Evolutionary conservation across 2,329 filamentous ascomycete species (phyloP), one percentile per base, ranked within the genome.

Genomic region (Orbilia ellipsospora): DNA sequence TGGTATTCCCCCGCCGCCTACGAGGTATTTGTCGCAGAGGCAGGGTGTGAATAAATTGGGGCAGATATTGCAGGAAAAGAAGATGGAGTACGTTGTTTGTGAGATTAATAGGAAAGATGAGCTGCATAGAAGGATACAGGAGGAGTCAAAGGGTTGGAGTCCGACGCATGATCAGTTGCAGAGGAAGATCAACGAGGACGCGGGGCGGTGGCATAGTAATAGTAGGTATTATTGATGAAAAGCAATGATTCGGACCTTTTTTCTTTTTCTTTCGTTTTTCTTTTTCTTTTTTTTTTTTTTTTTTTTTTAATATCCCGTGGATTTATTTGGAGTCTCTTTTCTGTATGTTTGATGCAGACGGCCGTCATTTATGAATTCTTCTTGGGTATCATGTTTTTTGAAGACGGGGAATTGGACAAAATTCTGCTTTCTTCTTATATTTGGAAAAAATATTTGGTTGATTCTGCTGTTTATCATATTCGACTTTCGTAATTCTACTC

Each of bases 51-150:
- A 67, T 15, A 73, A 74, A 23, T 26, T 74, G 10, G 42, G 26
- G 1, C 56, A 68, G 13, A 13, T 63, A 7, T 28, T 67, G 51
- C 70, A 74, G 20, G 70, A 74, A 5, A 67, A 57, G 44, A 74
- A 74, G 57, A 74, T 67, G 56, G 70, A 74, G 0, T 67, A 57
- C 54, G 63, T 74, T 5, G 63, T 74, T 12, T 23, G 48, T 10
- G 70, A 74, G 31, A 74, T 74, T 1, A 74, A 67, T 13, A 62
- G 70, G 63, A 74, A 68, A 10, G 63, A 74, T 54, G 63, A 67
- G 7, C 31, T 74, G 12, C 70, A 74, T 18, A 54, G 57, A 12
- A 57, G 26, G 13, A 68, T 74, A 26, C 70, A 74, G 20, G 70
- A 74, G 6, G 70, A 74, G 50, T 67, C 70, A 12, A 74, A 62